Evolutionary conservation across 768 basidiomycete species (phyloP).

Genomic region (Tylopilus intermedius): DNA sequence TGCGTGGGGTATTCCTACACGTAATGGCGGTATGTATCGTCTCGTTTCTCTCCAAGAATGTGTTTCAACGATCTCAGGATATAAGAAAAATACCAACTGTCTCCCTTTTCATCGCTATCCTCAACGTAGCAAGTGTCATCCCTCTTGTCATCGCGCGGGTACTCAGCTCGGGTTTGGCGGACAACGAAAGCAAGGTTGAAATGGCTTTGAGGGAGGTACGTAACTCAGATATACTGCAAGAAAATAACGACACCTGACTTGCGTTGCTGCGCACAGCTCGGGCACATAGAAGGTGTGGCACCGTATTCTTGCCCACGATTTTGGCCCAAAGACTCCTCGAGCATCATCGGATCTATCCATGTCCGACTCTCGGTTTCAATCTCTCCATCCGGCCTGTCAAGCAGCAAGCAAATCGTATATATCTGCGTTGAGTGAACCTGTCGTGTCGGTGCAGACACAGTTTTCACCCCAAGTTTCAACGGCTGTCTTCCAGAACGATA

Average conservation of each 20-base stretch:
- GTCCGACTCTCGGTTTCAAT: conserved; percentile 43
- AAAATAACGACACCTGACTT: not conserved
- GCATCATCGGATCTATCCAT: conserved; percentile 82
- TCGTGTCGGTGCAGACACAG: conserved; percentile 21
- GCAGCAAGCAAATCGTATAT: conserved; percentile 34
- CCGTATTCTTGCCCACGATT: conserved; percentile 82
- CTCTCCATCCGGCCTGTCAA: conserved; percentile 39
- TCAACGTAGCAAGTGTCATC: conserved; percentile 93
- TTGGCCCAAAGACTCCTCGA: conserved; percentile 91
- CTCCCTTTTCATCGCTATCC: conserved; percentile 88
- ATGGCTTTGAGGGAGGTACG: conserved; percentile 61
- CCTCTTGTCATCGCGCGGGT: conserved; percentile 91
- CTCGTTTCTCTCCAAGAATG: not conserved
- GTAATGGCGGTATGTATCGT: conserved; percentile 76
- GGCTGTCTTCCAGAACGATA: not conserved
- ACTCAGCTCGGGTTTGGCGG: conserved; percentile 80
- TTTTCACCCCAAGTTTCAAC: conserved; percentile 21
- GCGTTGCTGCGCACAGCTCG: conserved; percentile 43
- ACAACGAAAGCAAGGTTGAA: conserved; percentile 49
- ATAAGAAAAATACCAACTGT: conserved; percentile 69
- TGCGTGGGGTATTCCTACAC: conserved; percentile 97
- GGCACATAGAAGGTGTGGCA: conserved; percentile 69
- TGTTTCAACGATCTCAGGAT: conserved; percentile 47
- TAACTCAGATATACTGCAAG: not conserved
- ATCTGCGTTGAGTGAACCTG: conserved; percentile 22